Evolutionary conservation across 2,329 filamentous ascomycete genomes (phyloP).

Genomic region (Hansfordia pulvinata): DNA sequence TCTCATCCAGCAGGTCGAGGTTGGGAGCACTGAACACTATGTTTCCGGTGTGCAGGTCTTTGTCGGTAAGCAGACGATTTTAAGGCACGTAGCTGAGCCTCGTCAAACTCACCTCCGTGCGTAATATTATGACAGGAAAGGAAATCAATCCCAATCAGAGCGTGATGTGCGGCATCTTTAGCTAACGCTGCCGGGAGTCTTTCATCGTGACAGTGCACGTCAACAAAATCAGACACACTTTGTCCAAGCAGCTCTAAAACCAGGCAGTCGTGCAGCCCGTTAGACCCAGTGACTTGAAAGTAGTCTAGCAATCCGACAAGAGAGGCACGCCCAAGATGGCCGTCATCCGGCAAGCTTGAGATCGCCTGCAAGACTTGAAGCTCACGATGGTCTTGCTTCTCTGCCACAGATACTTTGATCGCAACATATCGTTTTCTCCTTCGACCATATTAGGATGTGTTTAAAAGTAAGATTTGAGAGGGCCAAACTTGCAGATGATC

Average conservation of each 20-base stretch:
- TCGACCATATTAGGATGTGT: too few relatives aligned
- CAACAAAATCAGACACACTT: background rate
- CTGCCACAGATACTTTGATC: conserved; percentile 3
- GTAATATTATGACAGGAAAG: conserved; percentile 1
- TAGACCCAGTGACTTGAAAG: conserved; percentile 3
- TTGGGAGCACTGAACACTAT: background rate
- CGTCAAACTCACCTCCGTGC: conserved; percentile 4
- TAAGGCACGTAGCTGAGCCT: too few relatives aligned
- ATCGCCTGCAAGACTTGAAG: conserved; percentile 1
- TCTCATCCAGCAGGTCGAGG: background rate
- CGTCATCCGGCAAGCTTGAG: conserved; percentile 1
- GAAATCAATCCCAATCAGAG: conserved; percentile 2
- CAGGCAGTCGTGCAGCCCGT: conserved; percentile 4
- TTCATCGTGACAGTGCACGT: background rate
- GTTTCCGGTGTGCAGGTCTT: conserved; percentile 3
- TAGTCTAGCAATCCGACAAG: conserved; percentile 3
- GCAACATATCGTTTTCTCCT: conserved; percentile 4
- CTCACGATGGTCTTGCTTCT: conserved; percentile 1
- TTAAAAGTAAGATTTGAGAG: too few relatives aligned
- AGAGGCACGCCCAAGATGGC: conserved; percentile 1
- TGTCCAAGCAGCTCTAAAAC: conserved; percentile 4
- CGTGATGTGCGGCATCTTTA: conserved; percentile 1
- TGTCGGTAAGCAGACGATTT: too few relatives aligned
- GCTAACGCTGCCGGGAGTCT: conserved; percentile 1
- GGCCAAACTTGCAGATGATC: conserved; percentile 2